Evolutionary conservation across 1,284 basidiomycete species (phyloP).

Genomic region (Prillingera fragicola): DNA sequence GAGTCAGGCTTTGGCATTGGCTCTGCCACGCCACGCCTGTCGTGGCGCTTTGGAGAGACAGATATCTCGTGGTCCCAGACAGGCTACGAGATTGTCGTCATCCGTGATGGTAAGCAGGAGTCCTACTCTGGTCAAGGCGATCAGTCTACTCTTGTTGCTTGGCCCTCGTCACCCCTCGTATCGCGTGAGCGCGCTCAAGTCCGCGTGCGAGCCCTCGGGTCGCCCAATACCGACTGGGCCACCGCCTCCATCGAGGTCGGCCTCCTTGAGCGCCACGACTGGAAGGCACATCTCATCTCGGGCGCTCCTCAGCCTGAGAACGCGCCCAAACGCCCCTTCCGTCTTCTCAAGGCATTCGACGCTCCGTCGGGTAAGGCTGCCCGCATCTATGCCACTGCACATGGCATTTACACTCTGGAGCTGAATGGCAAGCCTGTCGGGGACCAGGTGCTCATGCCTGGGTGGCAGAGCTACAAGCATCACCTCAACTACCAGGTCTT

Average conservation of each 20-base stretch:
- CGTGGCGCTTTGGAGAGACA: conserved; percentile 30
- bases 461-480: conserved; percentile 39
- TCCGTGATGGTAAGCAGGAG: conserved; percentile 10
- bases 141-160: conserved; percentile 27
- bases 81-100: conserved; percentile 28
- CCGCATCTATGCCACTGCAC: conserved; percentile 38
- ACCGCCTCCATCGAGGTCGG: no score
- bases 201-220: conserved; percentile 17
- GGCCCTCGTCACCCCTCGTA: conserved; percentile 25
- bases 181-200: conserved; percentile 22
- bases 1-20: conserved; percentile 21
- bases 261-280: conserved; percentile 23
- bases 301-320: conserved; percentile 9
- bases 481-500: conserved; percentile 35
- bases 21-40: conserved; percentile 21
- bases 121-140: conserved; percentile 12
- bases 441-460: conserved; percentile 38
- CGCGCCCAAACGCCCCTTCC: conserved; percentile 28
- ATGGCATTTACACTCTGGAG: conserved; percentile 32
- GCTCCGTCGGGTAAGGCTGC: conserved; percentile 2
- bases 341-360: conserved; percentile 18
- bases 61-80: conserved; percentile 28
- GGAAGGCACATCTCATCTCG: conserved; percentile 23
- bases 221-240: conserved; percentile 15
- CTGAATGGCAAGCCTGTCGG: conserved; percentile 37